Conservation (phyloP, 345 rosid genomes). For the Crucihimalaya himalaica region DNA sequence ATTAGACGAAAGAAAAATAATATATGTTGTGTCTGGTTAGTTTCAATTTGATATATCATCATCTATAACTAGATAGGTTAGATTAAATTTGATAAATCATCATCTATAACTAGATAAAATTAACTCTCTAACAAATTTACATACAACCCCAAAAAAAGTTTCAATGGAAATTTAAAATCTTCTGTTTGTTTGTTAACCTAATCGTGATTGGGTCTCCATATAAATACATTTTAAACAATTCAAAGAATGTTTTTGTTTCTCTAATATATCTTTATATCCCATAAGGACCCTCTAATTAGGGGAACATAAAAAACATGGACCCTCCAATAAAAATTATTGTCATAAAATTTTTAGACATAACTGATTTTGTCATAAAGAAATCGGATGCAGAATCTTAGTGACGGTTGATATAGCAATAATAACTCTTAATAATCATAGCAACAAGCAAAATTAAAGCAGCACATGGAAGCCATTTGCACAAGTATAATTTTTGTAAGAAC, state of each 20-base stretch:
- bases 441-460: slow-evolving; percentile 31
- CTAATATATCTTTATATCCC: neutral
- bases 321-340: slow-evolving; percentile 2
- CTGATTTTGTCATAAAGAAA: slow-evolving; percentile 25
- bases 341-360: slow-evolving; percentile 12
- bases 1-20: too few species aligned
- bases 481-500: slow-evolving; percentile 26
- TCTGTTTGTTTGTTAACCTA: neutral
- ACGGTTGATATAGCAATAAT: slow-evolving; percentile 18
- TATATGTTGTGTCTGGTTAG: too few species aligned
- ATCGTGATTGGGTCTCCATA: neutral
- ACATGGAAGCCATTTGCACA: slow-evolving; percentile 40
- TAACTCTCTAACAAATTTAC: neutral
- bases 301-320: neutral
- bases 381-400: slow-evolving; percentile 30
- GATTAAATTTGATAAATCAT: neutral
- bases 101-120: too few species aligned
- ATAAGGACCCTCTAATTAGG: neutral
- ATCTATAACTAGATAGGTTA: too few species aligned
- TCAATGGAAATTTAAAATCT: too few species aligned
- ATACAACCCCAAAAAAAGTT: neutral
- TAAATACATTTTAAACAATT: neutral
- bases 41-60: too few species aligned
- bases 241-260: neutral
- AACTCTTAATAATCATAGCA: slow-evolving; percentile 27